These are phyloP conservation scores for Metschnikowia rubicola DNA, from an alignment of 805 yeast genomes.

Conservation along the genomic window DNA sequence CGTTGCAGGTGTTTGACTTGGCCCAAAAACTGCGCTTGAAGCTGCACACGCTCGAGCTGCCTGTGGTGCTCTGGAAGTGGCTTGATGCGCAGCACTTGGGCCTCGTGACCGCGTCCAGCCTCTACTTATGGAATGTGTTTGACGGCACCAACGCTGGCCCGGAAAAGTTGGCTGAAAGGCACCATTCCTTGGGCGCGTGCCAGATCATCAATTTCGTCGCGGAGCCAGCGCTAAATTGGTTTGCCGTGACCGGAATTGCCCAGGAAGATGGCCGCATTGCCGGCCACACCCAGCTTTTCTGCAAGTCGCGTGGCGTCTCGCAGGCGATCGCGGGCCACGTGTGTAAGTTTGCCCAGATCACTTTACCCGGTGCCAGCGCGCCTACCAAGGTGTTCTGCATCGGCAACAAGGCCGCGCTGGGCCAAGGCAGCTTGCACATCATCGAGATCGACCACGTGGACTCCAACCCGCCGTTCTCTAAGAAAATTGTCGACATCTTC, in stretches of 20 bases:
- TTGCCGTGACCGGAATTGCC: slow-evolving; percentile 90
- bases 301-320: slow-evolving; percentile 84
- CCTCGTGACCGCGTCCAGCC: slow-evolving; percentile 71
- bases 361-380: slow-evolving; percentile 64
- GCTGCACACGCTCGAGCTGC: slow-evolving; percentile 80
- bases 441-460: slow-evolving; percentile 95
- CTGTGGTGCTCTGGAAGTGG: slow-evolving; percentile 97
- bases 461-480: slow-evolving; percentile 76
- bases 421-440: slow-evolving; percentile 73
- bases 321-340: slow-evolving; percentile 99
- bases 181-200: slow-evolving; percentile 68
- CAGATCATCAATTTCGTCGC: slow-evolving; percentile 90
- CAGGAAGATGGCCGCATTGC: slow-evolving; percentile 92
- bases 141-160: slow-evolving; percentile 84
- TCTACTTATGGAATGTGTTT: slow-evolving; percentile 80
- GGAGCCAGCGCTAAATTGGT: slow-evolving; percentile 82
- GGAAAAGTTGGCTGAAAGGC: slow-evolving; percentile 73
- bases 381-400: slow-evolving; percentile 89
- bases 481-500: slow-evolving; percentile 88
- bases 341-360: slow-evolving; percentile 76
- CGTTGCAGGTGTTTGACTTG: slow-evolving; percentile 89
- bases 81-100: slow-evolving; percentile 69
- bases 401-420: slow-evolving; percentile 80
- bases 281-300: slow-evolving; percentile 91
- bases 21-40: slow-evolving; percentile 84